These are phyloP conservation scores for Septoria linicola DNA, from an alignment of 2,329 filamentous ascomycete species.

Conservation along the genomic window DNA sequence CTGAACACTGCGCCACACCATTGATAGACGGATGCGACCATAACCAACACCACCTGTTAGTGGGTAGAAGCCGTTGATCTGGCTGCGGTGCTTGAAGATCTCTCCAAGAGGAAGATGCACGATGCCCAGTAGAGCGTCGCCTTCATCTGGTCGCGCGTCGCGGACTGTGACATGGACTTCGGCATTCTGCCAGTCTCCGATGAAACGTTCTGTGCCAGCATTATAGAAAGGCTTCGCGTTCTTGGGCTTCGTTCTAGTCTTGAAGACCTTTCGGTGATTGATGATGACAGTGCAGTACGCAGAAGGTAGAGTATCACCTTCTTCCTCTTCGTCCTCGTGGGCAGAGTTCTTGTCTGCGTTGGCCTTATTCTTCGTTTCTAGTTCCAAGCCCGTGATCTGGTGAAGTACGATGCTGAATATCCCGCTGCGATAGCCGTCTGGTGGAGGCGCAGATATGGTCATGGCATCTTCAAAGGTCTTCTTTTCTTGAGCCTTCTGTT, in stretches of 20 bases:
- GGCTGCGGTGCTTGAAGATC: conserved; percentile 62
- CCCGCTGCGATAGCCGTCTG: conserved; percentile 61
- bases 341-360: conserved; percentile 49
- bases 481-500: conserved; percentile 67
- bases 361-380: conserved; percentile 59
- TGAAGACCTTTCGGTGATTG: conserved; percentile 69
- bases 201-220: conserved; percentile 69
- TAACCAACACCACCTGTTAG: conserved; percentile 71
- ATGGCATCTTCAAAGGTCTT: conserved; percentile 59
- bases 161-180: conserved; percentile 68
- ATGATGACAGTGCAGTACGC: conserved; percentile 72
- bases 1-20: conserved; percentile 71
- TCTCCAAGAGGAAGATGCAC: conserved; percentile 65
- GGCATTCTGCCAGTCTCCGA: conserved; percentile 65
- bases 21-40: conserved; percentile 65
- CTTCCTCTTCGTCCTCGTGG: conserved; percentile 57
- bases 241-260: conserved; percentile 73
- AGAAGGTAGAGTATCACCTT: conserved; percentile 64
- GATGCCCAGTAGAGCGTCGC: conserved; percentile 67
- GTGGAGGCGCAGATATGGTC: conserved; percentile 66
- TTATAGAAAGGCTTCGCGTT: conserved; percentile 79
- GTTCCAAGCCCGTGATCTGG: conserved; percentile 67
- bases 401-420: conserved; percentile 70
- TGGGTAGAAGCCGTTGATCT: conserved; percentile 65
- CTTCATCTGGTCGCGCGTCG: conserved; percentile 67